Evolutionary conservation across 768 basidiomycete species (phyloP).

Genomic region (Russula abietina): DNA sequence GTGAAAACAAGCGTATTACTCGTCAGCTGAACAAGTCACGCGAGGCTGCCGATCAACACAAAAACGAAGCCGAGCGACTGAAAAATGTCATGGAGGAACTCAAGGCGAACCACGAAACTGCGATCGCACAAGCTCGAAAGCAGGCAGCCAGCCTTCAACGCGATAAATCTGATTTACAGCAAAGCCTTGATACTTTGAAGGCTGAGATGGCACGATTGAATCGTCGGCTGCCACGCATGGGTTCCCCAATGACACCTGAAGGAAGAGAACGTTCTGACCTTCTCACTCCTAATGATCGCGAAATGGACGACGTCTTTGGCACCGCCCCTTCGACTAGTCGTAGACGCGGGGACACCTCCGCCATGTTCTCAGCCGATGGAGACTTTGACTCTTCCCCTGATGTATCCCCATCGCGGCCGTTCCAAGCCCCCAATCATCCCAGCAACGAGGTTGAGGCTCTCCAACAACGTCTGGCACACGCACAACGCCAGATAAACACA

Average conservation of each 20-base stretch:
- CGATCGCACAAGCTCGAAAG: conserved; percentile 86
- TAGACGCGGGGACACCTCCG: conserved; percentile 48
- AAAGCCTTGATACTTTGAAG: conserved; percentile 69
- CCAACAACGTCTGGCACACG: conserved; percentile 76
- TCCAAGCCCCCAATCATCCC: conserved; percentile 68
- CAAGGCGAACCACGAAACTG: conserved; percentile 90
- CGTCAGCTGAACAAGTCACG: conserved; percentile 66
- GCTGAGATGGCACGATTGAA: conserved; percentile 62
- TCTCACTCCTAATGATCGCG: conserved; percentile 52
- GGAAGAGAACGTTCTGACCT: conserved; percentile 31
- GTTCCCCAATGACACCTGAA: conserved; percentile 69
- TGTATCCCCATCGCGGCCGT: conserved; percentile 52
- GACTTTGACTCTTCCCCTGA: conserved; percentile 53
- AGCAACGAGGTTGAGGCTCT: conserved; percentile 76
- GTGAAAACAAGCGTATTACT: conserved; percentile 76
- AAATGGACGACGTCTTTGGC: conserved; percentile 62
- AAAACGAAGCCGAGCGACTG: conserved; percentile 77
- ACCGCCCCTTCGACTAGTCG: conserved; percentile 53
- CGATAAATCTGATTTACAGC: conserved; percentile 89
- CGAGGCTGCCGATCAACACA: conserved; percentile 75
- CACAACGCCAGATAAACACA: conserved; percentile 79
- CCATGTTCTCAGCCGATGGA: conserved; percentile 40
- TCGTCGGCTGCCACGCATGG: conserved; percentile 56
- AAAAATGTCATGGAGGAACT: conserved; percentile 59
- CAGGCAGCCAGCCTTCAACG: conserved; percentile 80